Percentiles rank a stretch among this genome's conserved stretches.
Conservation (phyloP, 345 rosid genomes). For the Microthlaspi erraticum region DNA sequence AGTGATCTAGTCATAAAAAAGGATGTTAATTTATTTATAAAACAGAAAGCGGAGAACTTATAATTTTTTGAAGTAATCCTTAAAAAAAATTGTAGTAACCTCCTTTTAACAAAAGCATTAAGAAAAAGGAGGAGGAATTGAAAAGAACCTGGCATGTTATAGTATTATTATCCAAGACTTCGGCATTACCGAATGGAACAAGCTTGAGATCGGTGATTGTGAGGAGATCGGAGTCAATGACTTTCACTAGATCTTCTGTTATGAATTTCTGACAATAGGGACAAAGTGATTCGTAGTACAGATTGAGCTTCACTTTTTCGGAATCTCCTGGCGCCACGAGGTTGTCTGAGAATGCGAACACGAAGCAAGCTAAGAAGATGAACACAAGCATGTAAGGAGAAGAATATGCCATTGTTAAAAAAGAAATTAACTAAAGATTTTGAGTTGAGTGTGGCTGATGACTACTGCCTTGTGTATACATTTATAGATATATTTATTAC, state of each 20-base stretch:
- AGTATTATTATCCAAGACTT: slow-evolving; percentile 31
- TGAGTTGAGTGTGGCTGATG: slow-evolving; percentile 16
- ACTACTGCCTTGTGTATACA: slow-evolving; percentile 2
- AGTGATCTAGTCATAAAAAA: background rate
- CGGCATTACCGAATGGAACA: slow-evolving; percentile 60
- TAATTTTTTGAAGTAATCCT: background rate
- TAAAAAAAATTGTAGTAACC: no score
- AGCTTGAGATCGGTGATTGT: slow-evolving; percentile 55
- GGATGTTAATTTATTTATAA: background rate
- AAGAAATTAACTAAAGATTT: background rate
- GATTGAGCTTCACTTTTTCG: slow-evolving; percentile 39
- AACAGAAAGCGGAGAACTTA: background rate
- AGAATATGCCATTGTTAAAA: slow-evolving; percentile 30
- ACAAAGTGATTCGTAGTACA: slow-evolving; percentile 59
- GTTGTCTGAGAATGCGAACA: slow-evolving; percentile 17
- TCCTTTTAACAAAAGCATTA: background rate
- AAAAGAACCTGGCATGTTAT: slow-evolving; percentile 54
- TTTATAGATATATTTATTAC: slow-evolving; percentile 13
- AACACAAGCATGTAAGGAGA: slow-evolving; percentile 18
- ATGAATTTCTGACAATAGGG: slow-evolving; percentile 53
- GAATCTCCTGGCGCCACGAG: slow-evolving; percentile 28
- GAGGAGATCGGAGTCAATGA: slow-evolving; percentile 43
- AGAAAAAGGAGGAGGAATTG: background rate
- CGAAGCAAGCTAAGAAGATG: slow-evolving; percentile 14
- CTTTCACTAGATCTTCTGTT: slow-evolving; percentile 40